phyloP scores from a whole-genome alignment of 176 grass and related monocot genomes.

The Dactylis glomerata region DNA sequence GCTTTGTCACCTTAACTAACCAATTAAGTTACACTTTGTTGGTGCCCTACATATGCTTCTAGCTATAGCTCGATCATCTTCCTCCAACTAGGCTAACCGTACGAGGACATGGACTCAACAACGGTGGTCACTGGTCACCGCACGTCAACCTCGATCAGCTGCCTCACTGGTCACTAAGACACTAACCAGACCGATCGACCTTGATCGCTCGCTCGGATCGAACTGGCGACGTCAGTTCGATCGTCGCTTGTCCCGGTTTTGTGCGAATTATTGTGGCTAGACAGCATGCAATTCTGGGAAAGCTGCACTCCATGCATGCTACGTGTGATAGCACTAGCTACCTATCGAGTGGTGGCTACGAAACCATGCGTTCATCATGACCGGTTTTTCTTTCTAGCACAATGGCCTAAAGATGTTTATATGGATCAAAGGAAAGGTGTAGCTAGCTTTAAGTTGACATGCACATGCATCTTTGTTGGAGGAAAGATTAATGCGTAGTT shows the following conservation, averaged over 20 bases:
- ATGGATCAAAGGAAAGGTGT: background rate
- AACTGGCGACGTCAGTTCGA: background rate
- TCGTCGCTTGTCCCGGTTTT: background rate
- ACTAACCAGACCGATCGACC: background rate
- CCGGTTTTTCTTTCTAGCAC: background rate
- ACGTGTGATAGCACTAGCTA: slow-evolving; percentile 7
- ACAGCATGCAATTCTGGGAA: too few relatives aligned
- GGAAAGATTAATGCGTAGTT: background rate
- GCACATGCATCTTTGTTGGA: background rate
- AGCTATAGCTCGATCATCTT: background rate
- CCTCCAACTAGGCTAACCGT: background rate
- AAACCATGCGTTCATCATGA: background rate
- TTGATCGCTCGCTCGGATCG: background rate
- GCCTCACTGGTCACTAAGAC: slow-evolving; percentile 23
- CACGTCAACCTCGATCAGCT: slow-evolving; percentile 4
- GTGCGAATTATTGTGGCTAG: background rate
- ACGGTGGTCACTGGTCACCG: background rate
- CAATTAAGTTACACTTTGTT: background rate
- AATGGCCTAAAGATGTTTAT: background rate
- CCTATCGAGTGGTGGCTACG: background rate
- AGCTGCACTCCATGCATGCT: background rate
- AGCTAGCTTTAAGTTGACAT: background rate
- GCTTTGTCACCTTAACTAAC: background rate
- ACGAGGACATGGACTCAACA: background rate
- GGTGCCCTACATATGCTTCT: background rate